Conservation (phyloP, 768 basidiomycete species). For the Lentinula edodes region DNA sequence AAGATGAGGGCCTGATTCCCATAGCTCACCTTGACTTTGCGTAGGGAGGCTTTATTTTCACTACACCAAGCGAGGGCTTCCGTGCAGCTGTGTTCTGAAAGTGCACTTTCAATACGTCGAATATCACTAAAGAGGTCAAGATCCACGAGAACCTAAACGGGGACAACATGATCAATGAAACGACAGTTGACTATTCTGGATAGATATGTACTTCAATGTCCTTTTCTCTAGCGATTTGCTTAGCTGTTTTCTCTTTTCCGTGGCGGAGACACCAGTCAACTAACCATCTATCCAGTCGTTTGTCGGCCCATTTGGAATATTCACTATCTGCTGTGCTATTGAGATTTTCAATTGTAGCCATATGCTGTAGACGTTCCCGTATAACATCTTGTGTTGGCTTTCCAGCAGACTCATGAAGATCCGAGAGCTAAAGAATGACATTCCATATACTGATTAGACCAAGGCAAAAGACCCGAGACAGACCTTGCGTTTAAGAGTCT, state of each 20-base stretch:
- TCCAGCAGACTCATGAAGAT: slow-evolving; percentile 41
- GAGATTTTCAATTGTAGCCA: slow-evolving; percentile 57
- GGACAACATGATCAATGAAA: slow-evolving; percentile 12
- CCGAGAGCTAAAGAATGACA: slow-evolving; percentile 30
- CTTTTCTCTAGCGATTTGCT: slow-evolving; percentile 67
- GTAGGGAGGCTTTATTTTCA: slow-evolving; percentile 89
- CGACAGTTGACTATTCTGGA: not conserved
- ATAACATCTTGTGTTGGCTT: slow-evolving; percentile 68
- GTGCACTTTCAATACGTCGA: slow-evolving; percentile 75
- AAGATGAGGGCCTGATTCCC: not conserved
- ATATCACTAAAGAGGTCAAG: slow-evolving; percentile 91
- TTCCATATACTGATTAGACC: not conserved
- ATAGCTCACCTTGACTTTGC: slow-evolving; percentile 73
- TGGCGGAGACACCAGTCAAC: slow-evolving; percentile 88
- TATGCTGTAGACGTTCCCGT: slow-evolving; percentile 67
- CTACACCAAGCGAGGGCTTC: slow-evolving; percentile 95
- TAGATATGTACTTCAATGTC: slow-evolving; percentile 64
- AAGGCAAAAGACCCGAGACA: slow-evolving; percentile 7
- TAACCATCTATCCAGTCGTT: slow-evolving; percentile 80
- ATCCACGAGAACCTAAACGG: slow-evolving; percentile 72
- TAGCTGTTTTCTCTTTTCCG: slow-evolving; percentile 74
- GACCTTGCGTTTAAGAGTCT: slow-evolving; percentile 87
- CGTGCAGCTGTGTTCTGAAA: slow-evolving; percentile 68
- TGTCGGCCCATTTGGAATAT: slow-evolving; percentile 74
- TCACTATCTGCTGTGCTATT: slow-evolving; percentile 47